A percentile compares a stretch with the other conserved stretches of the same genome.
phyloP scores from a whole-genome alignment of 2,329 filamentous ascomycete species.

The Colletotrichum australisinense region DNA sequence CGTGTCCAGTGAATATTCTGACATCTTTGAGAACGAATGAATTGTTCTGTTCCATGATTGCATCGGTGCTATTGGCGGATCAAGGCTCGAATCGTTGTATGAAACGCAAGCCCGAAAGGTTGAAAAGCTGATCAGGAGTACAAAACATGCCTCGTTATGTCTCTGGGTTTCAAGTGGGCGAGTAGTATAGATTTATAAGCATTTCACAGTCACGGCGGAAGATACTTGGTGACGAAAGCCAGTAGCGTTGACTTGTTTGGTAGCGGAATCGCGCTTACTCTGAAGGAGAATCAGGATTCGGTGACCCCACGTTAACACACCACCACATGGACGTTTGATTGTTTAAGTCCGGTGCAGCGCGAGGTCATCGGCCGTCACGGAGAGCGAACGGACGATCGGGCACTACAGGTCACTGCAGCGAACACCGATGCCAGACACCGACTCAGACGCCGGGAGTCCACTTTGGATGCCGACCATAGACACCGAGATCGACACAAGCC shows the following conservation, averaged over 20 bases:
- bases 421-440: not conserved
- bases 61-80: not conserved
- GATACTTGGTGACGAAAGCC: not conserved
- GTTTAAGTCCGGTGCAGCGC: not conserved
- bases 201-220: not conserved
- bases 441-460: not conserved
- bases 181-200: not conserved
- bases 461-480: not conserved
- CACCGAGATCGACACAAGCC: not conserved
- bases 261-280: not conserved
- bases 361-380: not conserved
- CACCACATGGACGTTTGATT: not conserved
- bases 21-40: conserved; percentile 40
- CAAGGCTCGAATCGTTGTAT: not conserved
- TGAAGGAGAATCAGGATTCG: not conserved
- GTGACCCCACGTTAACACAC: not conserved
- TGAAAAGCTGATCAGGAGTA: not conserved
- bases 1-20: conserved; percentile 47
- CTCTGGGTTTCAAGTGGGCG: not conserved
- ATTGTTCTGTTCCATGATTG: not conserved
- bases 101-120: not conserved
- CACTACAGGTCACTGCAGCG: not conserved
- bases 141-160: not conserved
- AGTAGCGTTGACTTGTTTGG: not conserved
- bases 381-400: not conserved